Evolutionary conservation across 345 rosid genomes (phyloP).

Genomic region (Pistacia integerrima): DNA sequence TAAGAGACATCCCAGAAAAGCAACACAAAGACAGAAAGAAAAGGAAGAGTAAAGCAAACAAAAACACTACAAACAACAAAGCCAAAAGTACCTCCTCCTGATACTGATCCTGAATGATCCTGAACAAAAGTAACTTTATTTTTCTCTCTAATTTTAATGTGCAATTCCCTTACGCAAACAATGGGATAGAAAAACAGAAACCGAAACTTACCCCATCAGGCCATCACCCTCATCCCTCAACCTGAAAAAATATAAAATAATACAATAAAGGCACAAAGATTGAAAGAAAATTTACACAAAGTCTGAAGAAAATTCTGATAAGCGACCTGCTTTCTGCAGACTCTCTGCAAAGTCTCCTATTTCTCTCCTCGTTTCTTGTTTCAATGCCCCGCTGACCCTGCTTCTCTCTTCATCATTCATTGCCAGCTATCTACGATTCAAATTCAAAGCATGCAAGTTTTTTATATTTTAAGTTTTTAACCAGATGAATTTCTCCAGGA

Average conservation of each 20-base stretch:
- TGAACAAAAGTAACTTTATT: background rate
- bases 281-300: background rate
- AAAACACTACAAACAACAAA: conserved; percentile 14
- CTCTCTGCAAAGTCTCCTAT: conserved; percentile 1
- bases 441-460: background rate
- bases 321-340: background rate
- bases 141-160: conserved; percentile 16
- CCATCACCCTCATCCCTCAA: too few relatives aligned
- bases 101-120: background rate
- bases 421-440: conserved; percentile 17
- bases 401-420: conserved; percentile 24
- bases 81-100: background rate
- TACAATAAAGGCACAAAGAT: background rate
- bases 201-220: background rate
- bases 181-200: background rate
- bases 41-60: conserved; percentile 22
- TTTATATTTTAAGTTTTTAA: background rate
- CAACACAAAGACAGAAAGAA: background rate
- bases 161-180: conserved; percentile 27
- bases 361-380: conserved; percentile 23
- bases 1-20: background rate
- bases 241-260: background rate
- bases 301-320: background rate
- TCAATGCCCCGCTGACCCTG: conserved; percentile 38
- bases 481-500: too few relatives aligned